phyloP scores from a whole-genome alignment of 768 basidiomycete genomes.

The Mycena floridula region DNA sequence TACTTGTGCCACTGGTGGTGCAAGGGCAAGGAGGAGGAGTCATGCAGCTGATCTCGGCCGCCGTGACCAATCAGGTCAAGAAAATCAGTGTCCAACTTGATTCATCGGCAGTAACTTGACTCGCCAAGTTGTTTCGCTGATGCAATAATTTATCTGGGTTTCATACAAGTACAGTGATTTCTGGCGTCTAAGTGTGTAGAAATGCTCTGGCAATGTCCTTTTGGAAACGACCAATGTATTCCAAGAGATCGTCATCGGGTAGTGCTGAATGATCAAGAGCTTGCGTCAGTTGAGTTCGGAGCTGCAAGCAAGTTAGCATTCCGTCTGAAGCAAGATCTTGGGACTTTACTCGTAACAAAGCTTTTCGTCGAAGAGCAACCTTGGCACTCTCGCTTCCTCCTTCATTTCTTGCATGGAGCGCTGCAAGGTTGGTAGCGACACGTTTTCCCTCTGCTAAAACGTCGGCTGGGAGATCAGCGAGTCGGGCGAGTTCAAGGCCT shows the following conservation, averaged over 20 bases:
- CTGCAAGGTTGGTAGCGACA: conserved; percentile 54
- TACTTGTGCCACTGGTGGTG: no score
- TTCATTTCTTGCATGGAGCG: conserved; percentile 49
- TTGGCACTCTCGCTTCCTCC: conserved; percentile 57
- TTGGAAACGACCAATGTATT: conserved; percentile 66
- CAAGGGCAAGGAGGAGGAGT: no score
- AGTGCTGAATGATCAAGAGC: conserved; percentile 67
- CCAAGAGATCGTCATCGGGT: conserved; percentile 61
- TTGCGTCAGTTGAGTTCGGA: conserved; percentile 70
- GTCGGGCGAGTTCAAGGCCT: conserved; percentile 86
- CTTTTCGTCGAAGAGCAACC: conserved; percentile 57
- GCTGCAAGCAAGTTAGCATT: conserved; percentile 34
- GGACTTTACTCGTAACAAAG: conserved; percentile 54
- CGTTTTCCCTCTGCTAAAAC: conserved; percentile 58
- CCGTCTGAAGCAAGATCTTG: no score
- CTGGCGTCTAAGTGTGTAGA: no score
- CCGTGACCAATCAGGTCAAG: no score
- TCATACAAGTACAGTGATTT: no score
- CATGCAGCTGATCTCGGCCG: no score
- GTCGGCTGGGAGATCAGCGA: conserved; percentile 78
- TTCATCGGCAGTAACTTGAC: no score
- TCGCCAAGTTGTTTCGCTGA: no score
- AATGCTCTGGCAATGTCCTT: conserved; percentile 60
- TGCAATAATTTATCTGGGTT: no score
- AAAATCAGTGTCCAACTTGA: no score